Base-by-base conservation (phyloP, 768 basidiomycete species). In the Pleurotus salmoneostramineus region DNA sequence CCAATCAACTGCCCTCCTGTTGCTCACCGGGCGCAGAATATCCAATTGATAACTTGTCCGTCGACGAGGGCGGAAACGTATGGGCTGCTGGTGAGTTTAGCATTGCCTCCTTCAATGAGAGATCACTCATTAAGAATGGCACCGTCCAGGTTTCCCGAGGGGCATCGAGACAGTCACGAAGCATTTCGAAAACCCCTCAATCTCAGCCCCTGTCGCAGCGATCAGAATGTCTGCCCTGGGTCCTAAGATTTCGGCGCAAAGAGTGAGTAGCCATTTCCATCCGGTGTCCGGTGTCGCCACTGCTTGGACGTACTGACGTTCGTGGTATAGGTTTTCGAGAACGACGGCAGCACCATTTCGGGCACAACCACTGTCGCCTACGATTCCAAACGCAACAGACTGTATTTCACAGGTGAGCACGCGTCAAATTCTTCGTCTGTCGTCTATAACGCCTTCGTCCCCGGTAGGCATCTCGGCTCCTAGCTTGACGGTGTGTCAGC, bases 341-440 rank as follows among this genome's bases (percentile, higher is more conserved):
- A 91, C 66, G 74, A 84, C 58, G 88, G 89, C 7, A 71, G 65
- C 2, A 50, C 85, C 17, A 79, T 81, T 7, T 81, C 81, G 12
- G 83, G 79, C 5, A 71, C 76, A 36, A 91, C 89, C 1, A 73
- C 79, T 1, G 85, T 71, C 3, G 84, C 74, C 12, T 79, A 85
- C 62, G 85, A 88, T 63, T 68, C 78, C 1, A 62, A 77, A 61
- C 73, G 82, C 48, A 69, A 71, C 17, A 74, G 64, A 40, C 64
- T 90, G 17, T 90, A 81, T 67, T 65, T 89, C 59, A 80, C 82
- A 63, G 87, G 88, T 86, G 65, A 57, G 77, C 62, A 17, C 12
- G 7, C 33, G 7, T 11, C 8, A 11, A 35, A 34, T 10, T 27
- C 21, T 27, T 15, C 32, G 14, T 43, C 37, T 43, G 40, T n/a